Evolutionary conservation across 208 protist genomes (phyloP).

Genomic region (Crithidia thermophila): DNA sequence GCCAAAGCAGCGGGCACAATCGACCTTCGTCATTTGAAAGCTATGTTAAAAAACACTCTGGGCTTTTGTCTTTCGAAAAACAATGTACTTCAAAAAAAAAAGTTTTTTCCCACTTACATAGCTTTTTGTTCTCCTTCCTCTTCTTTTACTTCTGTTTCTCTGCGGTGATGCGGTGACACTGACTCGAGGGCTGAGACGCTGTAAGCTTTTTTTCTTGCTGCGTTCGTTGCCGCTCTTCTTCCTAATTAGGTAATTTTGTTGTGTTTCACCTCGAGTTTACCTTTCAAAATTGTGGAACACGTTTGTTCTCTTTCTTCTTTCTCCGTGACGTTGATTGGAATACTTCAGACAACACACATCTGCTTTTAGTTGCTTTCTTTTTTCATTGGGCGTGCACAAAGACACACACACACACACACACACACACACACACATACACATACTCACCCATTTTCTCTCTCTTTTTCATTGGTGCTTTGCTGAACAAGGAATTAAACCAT

Average conservation of each 20-base stretch:
- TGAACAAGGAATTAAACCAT: no score
- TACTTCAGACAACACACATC: no score
- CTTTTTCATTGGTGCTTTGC: not conserved
- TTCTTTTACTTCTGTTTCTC: constrained; percentile 1
- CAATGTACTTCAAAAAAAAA: not conserved
- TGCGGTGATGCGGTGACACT: not conserved
- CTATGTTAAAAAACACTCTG: no score
- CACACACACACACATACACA: not conserved
- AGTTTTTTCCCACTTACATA: not conserved
- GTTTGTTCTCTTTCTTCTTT: constrained; percentile 10
- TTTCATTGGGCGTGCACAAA: constrained; percentile 19
- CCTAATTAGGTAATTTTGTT: no score
- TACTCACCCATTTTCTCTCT: not conserved
- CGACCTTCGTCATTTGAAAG: no score
- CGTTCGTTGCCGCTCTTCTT: no score
- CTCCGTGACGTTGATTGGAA: no score
- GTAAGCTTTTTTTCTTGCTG: no score
- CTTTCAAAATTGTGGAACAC: no score
- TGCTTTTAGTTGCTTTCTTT: constrained; percentile 33
- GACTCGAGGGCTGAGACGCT: not conserved
- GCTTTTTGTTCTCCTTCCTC: not conserved
- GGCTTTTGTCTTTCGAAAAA: not conserved
- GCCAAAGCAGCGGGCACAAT: no score
- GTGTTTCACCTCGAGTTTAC: not conserved
- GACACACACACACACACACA: constrained; percentile 11